Percentiles rank a stretch among this genome's conserved stretches.
These are phyloP conservation scores for Trichoderma virens DNA, from an alignment of 495 filamentous ascomycete species.

Conservation along the genomic window DNA sequence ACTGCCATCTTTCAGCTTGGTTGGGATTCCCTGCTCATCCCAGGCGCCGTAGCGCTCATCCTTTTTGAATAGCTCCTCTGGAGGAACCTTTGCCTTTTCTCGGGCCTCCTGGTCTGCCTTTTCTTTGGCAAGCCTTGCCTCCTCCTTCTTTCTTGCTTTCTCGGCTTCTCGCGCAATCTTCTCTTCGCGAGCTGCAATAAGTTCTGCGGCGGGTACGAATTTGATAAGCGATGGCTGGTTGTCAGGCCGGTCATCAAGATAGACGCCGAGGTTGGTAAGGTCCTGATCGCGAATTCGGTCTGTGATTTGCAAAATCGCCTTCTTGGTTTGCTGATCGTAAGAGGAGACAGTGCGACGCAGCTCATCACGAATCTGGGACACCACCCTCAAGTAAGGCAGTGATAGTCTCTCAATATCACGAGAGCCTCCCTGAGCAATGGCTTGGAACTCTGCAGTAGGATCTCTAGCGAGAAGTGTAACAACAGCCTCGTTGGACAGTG, in stretches of 20 bases:
- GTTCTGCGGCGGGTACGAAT: constrained; percentile 61
- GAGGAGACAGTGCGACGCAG: constrained; percentile 53
- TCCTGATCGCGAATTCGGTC: constrained; percentile 73
- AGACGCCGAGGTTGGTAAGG: constrained; percentile 71
- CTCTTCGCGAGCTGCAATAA: constrained; percentile 65
- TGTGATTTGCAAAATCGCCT: constrained; percentile 58
- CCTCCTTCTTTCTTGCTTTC: constrained; percentile 50
- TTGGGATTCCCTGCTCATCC: constrained; percentile 83
- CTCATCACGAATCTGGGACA: constrained; percentile 60
- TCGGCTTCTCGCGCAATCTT: constrained; percentile 51
- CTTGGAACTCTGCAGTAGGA: constrained; percentile 34
- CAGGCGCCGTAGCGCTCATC: constrained; percentile 67
- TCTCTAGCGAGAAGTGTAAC: constrained; percentile 24
- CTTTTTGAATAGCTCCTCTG: constrained; percentile 62
- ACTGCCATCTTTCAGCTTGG: constrained; percentile 62
- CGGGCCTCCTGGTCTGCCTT: constrained; percentile 43
- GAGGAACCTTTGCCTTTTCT: constrained; percentile 65
- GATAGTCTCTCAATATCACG: constrained; percentile 43
- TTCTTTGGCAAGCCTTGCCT: constrained; percentile 52
- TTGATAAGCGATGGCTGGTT: constrained; percentile 69
- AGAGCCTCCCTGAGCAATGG: constrained; percentile 29
- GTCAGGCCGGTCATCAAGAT: constrained; percentile 71
- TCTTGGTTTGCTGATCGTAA: constrained; percentile 37
- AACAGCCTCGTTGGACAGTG: constrained; percentile 24
- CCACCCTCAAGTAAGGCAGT: constrained; percentile 55